phyloP scores from a whole-genome alignment of 352 stramenopile genomes.

The Phytophthora megakarya region DNA sequence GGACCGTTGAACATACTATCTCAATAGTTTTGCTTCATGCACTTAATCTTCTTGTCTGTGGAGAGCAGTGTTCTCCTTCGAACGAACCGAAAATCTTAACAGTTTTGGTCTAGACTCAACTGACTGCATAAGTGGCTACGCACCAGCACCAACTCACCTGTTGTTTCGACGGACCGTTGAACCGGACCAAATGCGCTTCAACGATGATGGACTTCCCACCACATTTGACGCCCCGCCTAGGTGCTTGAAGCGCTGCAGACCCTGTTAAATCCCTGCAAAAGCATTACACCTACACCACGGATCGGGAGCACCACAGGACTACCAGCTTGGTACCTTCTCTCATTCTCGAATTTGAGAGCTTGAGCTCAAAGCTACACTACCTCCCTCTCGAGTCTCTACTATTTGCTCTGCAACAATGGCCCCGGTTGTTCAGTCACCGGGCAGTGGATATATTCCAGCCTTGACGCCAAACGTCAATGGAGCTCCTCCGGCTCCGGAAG shows the following conservation, averaged over 20 bases:
- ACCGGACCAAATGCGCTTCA: constrained; percentile 19
- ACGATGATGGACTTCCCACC: constrained; percentile 36
- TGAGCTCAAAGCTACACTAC: constrained; percentile 14
- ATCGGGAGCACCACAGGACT: not conserved
- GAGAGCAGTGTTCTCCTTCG: too few relatives aligned
- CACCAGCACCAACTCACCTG: not conserved
- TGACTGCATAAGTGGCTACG: not conserved
- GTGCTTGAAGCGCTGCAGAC: constrained; percentile 14
- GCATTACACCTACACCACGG: constrained; percentile 12
- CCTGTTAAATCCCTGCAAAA: constrained; percentile 21
- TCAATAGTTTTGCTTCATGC: not conserved
- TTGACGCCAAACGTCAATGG: constrained; percentile 26
- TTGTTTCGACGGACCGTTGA: constrained; percentile 8
- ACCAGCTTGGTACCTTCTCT: constrained; percentile 5
- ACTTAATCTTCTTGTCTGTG: not conserved
- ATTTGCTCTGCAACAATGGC: constrained; percentile 11
- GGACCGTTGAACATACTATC: constrained; percentile 1
- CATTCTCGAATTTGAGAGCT: constrained; percentile 31
- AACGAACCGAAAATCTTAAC: too few relatives aligned
- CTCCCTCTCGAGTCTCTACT: not conserved
- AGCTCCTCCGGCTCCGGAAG: constrained; percentile 5
- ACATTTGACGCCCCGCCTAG: constrained; percentile 26
- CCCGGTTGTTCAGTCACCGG: constrained; percentile 19
- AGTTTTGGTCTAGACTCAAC: too few relatives aligned
- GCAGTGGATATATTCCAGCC: constrained; percentile 32